Evolutionary conservation across 768 basidiomycete genomes (phyloP).

Genomic region (Myochromella boudieri): DNA sequence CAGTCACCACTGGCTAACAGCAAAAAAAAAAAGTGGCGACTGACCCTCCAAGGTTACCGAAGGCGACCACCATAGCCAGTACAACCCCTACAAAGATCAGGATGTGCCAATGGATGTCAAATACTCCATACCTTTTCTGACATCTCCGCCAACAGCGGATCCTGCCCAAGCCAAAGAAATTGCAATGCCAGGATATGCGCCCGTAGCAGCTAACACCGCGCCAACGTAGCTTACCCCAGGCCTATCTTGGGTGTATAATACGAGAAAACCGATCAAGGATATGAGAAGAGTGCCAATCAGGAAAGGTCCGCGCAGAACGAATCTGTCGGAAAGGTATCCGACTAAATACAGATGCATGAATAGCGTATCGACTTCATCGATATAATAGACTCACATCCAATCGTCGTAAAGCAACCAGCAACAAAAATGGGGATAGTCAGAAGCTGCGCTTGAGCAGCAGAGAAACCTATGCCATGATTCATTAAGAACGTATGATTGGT

Average conservation of each 20-base stretch:
- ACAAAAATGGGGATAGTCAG: slow-evolving; percentile 52
- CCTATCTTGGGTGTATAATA: slow-evolving; percentile 38
- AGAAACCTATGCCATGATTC: slow-evolving; percentile 31
- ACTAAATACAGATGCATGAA: slow-evolving; percentile 14
- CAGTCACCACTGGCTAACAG: not conserved
- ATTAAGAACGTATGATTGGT: not conserved
- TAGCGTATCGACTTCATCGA: not conserved
- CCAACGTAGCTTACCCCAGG: slow-evolving; percentile 45
- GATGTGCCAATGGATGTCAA: not conserved
- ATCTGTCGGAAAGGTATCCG: slow-evolving; percentile 42
- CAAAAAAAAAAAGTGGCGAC: not conserved
- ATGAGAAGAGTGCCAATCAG: slow-evolving; percentile 41
- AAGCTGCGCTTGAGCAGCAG: slow-evolving; percentile 48
- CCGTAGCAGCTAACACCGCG: slow-evolving; percentile 48
- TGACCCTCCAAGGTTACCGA: slow-evolving; percentile 53
- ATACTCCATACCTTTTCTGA: slow-evolving; percentile 38
- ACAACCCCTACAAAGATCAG: slow-evolving; percentile 29
- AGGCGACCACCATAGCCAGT: slow-evolving; percentile 52
- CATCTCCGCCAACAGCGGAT: slow-evolving; percentile 55
- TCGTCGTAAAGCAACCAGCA: slow-evolving; percentile 43
- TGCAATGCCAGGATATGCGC: slow-evolving; percentile 51
- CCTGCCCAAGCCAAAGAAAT: slow-evolving; percentile 54
- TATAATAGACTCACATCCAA: slow-evolving; percentile 23
- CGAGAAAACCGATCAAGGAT: slow-evolving; percentile 50
- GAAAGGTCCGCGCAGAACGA: slow-evolving; percentile 47